Percentiles rank a stretch among this genome's conserved stretches.
Evolutionary conservation across 306 rosid species (phyloP).

Genomic region (Alnus glutinosa): DNA sequence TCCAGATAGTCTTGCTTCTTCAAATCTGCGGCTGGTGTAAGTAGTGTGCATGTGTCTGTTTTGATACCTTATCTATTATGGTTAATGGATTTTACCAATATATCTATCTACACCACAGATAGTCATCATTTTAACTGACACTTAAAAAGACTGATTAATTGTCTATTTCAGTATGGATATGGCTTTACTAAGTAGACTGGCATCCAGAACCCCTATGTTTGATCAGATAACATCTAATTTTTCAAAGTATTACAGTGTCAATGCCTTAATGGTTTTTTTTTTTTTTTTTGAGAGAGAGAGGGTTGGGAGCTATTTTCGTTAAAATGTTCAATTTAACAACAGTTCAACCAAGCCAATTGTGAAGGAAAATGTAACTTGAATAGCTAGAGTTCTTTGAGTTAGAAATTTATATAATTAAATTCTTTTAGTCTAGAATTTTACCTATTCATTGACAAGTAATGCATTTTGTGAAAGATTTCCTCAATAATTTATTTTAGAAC

Average conservation of each 20-base stretch:
- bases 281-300: too few species aligned
- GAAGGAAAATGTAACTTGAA: not conserved
- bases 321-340: not conserved
- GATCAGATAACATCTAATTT: not conserved
- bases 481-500: not conserved
- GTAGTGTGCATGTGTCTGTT: conserved; percentile 39
- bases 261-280: not conserved
- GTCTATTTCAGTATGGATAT: not conserved
- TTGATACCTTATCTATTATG: conserved; percentile 3
- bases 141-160: not conserved
- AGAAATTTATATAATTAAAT: not conserved
- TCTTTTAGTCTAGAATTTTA: not conserved
- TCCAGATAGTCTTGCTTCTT: conserved; percentile 70
- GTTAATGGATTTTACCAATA: not conserved
- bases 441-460: not conserved
- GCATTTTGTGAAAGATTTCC: not conserved
- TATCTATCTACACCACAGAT: not conserved
- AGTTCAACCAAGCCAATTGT: not conserved
- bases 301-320: not conserved
- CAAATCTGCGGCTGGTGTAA: conserved; percentile 84
- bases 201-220: not conserved
- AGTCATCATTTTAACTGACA: not conserved
- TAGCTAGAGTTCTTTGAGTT: not conserved
- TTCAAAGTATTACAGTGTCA: not conserved
- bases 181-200: not conserved